phyloP scores from a whole-genome alignment of 257 asterid species.

The Capsicum chinense region DNA sequence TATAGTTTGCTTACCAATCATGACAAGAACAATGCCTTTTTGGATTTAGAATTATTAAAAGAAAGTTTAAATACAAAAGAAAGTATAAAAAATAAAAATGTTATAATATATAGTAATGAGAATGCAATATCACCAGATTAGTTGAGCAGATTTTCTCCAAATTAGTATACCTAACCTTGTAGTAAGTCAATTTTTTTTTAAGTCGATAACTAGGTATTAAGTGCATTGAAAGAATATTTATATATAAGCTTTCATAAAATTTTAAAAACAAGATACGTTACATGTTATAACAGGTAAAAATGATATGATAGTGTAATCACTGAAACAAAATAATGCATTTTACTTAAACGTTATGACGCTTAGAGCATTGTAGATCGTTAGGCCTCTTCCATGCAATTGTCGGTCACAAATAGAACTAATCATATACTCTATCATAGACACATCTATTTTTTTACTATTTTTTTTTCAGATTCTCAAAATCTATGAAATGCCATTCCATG shows the following conservation, averaged over 20 bases:
- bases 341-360: neutral
- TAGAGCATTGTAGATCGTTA: too few species aligned
- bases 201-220: neutral
- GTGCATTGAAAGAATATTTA: neutral
- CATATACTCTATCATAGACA: neutral
- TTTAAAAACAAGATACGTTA: neutral
- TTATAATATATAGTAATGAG: neutral
- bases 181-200: neutral
- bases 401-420: neutral
- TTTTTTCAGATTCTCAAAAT: too few species aligned
- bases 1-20: neutral
- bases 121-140: neutral
- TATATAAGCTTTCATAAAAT: neutral
- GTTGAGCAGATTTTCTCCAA: neutral
- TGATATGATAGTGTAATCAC: neutral
- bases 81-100: neutral
- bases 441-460: too few species aligned
- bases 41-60: neutral
- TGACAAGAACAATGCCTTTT: neutral
- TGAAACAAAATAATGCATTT: neutral
- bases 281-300: neutral
- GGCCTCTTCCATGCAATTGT: neutral
- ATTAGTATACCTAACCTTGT: neutral
- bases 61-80: neutral
- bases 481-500: neutral